Percentiles rank a stretch among this genome's conserved stretches.
These are phyloP conservation scores for Annulohypoxylon nitens DNA, from an alignment of 495 filamentous ascomycete genomes.

Conservation along the genomic window DNA sequence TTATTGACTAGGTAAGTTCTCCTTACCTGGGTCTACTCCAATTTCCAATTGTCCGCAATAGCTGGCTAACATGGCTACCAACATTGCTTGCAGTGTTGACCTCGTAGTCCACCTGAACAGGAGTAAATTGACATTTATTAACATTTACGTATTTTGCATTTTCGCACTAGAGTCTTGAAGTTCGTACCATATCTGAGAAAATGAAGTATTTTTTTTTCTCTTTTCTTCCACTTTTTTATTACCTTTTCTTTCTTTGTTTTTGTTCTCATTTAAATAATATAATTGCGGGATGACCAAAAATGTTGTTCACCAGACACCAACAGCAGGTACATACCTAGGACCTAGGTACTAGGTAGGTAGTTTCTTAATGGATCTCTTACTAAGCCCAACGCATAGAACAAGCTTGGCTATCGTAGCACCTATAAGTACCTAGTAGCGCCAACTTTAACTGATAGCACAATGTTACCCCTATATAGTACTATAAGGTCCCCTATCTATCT, in stretches of 20 bases:
- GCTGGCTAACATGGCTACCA: slow-evolving; percentile 40
- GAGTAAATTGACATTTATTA: not conserved
- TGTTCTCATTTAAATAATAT: not conserved
- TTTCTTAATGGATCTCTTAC: slow-evolving; percentile 2
- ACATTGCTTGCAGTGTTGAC: slow-evolving; percentile 21
- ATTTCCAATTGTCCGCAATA: slow-evolving; percentile 39
- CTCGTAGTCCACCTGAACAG: slow-evolving; percentile 33
- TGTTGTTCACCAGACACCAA: too few relatives aligned
- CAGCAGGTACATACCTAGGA: not conserved
- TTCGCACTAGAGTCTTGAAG: not conserved
- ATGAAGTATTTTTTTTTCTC: not conserved
- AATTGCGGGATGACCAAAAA: not conserved
- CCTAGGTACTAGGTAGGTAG: too few relatives aligned
- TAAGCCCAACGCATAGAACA: not conserved
- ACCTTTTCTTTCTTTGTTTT: not conserved
- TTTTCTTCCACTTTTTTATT: not conserved
- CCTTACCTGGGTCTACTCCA: slow-evolving; percentile 41
- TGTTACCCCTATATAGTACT: not conserved
- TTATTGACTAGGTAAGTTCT: not conserved
- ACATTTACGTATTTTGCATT: not conserved
- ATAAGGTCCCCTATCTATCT: not conserved
- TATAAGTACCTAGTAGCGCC: not conserved
- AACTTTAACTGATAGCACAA: not conserved
- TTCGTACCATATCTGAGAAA: not conserved
- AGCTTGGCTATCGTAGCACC: not conserved